A percentile compares a stretch with the other conserved stretches of the same genome.
Evolutionary conservation across 2,329 filamentous ascomycete species (phyloP).

Genomic region (Aureobasidium sp.): DNA sequence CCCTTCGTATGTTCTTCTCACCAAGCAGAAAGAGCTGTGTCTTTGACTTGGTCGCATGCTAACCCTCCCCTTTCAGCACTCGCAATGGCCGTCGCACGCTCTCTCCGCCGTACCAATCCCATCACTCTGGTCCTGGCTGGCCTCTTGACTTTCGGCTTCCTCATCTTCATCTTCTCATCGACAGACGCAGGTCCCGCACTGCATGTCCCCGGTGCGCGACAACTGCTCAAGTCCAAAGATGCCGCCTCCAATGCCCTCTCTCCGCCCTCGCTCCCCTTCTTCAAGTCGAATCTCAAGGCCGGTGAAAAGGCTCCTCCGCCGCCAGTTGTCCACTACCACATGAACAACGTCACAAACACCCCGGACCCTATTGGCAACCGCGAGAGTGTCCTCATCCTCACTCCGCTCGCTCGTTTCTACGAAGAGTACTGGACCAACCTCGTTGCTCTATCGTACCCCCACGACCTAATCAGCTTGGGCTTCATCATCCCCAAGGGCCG

Average conservation of each 20-base stretch:
- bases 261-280: conserved; percentile 66
- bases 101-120: conserved; percentile 71
- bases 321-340: conserved; percentile 84
- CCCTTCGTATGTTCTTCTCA: background rate
- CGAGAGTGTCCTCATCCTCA: conserved; percentile 85
- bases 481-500: conserved; percentile 94
- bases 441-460: conserved; percentile 74
- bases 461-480: conserved; percentile 87
- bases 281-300: conserved; percentile 54
- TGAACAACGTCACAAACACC: conserved; percentile 90
- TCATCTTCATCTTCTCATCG: conserved; percentile 43
- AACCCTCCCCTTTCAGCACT: background rate
- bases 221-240: conserved; percentile 43
- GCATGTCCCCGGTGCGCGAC: conserved; percentile 38
- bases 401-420: conserved; percentile 89
- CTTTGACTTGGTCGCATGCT: background rate
- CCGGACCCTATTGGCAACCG: conserved; percentile 66
- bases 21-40: background rate
- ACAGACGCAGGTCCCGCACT: conserved; percentile 37
- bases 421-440: conserved; percentile 94
- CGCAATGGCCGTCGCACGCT: conserved; percentile 54
- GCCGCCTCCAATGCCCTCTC: conserved; percentile 65
- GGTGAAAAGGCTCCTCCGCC: conserved; percentile 58
- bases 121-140: conserved; percentile 66
- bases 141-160: conserved; percentile 58